These are phyloP conservation scores for Flaveria sonorensis DNA, from an alignment of 129 eudicot genomes.

Conservation along the genomic window DNA sequence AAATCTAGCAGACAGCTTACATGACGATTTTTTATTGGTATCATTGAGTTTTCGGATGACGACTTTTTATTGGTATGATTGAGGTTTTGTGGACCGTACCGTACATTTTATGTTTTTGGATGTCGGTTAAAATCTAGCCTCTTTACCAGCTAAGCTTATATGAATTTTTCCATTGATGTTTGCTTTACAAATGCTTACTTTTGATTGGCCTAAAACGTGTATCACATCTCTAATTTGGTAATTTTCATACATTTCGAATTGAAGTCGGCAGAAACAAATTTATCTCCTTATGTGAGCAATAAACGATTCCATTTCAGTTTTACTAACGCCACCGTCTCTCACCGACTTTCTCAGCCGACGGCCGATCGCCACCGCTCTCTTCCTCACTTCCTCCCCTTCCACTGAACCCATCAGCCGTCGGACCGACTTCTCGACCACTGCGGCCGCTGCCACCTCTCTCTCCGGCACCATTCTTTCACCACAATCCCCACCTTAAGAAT, in stretches of 20 bases:
- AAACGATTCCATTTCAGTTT: constrained; percentile 43
- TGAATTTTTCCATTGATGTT: too few relatives aligned
- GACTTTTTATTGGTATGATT: too few relatives aligned
- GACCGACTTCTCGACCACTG: constrained; percentile 34
- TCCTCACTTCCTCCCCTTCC: constrained; percentile 51
- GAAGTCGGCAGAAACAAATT: not conserved
- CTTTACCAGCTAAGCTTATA: too few relatives aligned
- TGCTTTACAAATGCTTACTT: too few relatives aligned
- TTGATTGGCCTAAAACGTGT: too few relatives aligned
- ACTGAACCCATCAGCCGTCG: constrained; percentile 40
- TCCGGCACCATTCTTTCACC: constrained; percentile 38
- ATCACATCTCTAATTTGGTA: too few relatives aligned
- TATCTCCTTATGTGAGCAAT: constrained; percentile 43
- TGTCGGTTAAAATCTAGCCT: too few relatives aligned
- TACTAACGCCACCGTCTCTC: constrained; percentile 38
- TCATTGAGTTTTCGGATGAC: too few relatives aligned
- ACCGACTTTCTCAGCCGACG: constrained; percentile 18
- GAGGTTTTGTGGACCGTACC: too few relatives aligned
- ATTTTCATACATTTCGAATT: not conserved
- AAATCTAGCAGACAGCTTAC: too few relatives aligned
- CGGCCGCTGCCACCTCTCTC: constrained; percentile 21
- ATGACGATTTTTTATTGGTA: too few relatives aligned
- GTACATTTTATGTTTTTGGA: too few relatives aligned
- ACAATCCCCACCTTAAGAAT: constrained; percentile 35
- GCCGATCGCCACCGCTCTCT: constrained; percentile 44